A percentile compares a stretch with the other conserved stretches of the same genome.
Evolutionary conservation across 2,329 filamentous ascomycete genomes (phyloP).

Genomic region (Raffaelea ambrosiae): DNA sequence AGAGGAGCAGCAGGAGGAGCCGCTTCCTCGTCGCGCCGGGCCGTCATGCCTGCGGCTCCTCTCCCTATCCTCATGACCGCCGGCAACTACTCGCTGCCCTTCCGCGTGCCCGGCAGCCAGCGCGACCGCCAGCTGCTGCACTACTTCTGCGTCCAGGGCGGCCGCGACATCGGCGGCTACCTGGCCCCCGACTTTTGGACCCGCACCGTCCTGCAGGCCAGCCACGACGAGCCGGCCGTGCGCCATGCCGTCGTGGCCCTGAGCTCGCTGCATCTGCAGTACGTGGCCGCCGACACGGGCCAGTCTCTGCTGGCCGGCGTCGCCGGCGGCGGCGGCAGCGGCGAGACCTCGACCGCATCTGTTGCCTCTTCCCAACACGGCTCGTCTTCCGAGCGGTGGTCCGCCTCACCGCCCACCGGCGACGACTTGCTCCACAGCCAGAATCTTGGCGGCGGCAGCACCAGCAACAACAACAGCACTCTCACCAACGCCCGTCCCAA

Average conservation of each 20-base stretch:
- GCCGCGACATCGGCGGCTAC: not conserved
- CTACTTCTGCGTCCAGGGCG: not conserved
- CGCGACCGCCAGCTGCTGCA: not conserved
- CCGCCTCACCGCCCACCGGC: too few species aligned
- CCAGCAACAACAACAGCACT: too few species aligned
- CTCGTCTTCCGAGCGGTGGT: too few species aligned
- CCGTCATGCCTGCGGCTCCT: not conserved
- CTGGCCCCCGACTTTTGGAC: not conserved
- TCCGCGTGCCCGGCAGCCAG: not conserved
- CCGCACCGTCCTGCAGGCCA: not conserved
- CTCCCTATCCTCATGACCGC: not conserved
- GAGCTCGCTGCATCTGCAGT: not conserved
- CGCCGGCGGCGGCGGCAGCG: too few species aligned
- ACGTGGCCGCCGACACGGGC: not conserved
- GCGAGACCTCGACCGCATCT: too few species aligned
- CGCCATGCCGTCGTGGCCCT: not conserved
- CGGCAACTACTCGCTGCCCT: not conserved
- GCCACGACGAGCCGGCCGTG: not conserved
- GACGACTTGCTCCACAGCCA: too few species aligned
- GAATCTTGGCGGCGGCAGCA: too few species aligned
- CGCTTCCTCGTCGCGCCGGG: not conserved
- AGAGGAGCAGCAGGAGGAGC: not conserved
- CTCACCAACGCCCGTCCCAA: too few species aligned
- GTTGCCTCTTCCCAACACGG: too few species aligned
- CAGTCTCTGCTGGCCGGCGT: too few species aligned